phyloP scores from a whole-genome alignment of 441 rosid species.

The Croton setiger region DNA sequence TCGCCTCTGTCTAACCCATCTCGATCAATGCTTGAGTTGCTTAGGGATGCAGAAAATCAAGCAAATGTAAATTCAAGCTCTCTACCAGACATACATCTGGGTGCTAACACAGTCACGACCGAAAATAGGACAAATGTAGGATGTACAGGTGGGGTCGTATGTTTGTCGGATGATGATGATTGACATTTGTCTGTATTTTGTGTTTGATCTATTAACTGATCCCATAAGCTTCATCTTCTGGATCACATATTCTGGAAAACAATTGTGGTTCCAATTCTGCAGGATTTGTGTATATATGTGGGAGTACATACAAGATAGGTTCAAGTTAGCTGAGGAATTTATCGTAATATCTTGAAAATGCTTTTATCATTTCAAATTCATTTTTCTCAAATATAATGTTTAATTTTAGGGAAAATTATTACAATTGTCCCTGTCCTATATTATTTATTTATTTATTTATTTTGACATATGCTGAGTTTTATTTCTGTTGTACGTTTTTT shows the following conservation, averaged over 20 bases:
- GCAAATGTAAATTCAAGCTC: conserved; percentile 14
- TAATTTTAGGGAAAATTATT: too few relatives aligned
- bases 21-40: conserved; percentile 24
- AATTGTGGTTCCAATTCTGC: background rate
- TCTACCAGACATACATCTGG: conserved; percentile 20
- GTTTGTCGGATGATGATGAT: conserved; percentile 74
- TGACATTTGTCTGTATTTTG: conserved; percentile 20
- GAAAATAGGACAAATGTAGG: conserved; percentile 11
- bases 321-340: too few relatives aligned
- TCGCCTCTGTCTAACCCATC: conserved; percentile 18
- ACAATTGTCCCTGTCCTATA: too few relatives aligned
- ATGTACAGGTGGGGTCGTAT: conserved; percentile 40
- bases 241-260: background rate
- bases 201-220: background rate
- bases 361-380: too few relatives aligned
- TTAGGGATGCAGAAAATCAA: conserved; percentile 21
- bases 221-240: background rate
- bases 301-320: too few relatives aligned
- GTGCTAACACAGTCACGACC: conserved; percentile 19
- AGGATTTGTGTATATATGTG: background rate
- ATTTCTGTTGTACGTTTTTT: too few relatives aligned
- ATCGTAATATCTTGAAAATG: too few relatives aligned
- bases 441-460: too few relatives aligned
- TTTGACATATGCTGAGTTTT: too few relatives aligned
- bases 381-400: too few relatives aligned